Conservation (phyloP, 441 rosid genomes). For the Pelargonium citronellum region DNA sequence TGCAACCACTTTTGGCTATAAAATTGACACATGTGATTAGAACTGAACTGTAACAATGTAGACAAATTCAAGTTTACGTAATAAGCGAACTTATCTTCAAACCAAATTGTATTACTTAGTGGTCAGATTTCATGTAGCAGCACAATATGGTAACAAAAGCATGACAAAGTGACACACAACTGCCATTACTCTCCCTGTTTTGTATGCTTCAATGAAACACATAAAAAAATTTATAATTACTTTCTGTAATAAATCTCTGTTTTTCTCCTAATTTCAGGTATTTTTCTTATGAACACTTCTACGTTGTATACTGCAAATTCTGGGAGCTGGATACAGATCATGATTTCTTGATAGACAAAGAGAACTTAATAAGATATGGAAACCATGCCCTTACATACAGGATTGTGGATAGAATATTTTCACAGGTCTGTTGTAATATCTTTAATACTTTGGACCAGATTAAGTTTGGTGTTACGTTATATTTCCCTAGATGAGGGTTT, state of each 20-base stretch:
- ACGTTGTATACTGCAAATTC: slow-evolving; percentile 97
- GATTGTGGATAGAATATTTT: slow-evolving; percentile 93
- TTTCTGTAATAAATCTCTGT: not conserved
- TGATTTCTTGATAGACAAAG: slow-evolving; percentile 94
- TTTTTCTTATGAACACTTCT: slow-evolving; percentile 96
- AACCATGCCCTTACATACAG: slow-evolving; percentile 97
- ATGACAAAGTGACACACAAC: not conserved
- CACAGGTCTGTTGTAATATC: slow-evolving; percentile 66
- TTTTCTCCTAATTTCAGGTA: slow-evolving; percentile 38
- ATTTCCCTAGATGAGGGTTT: not conserved
- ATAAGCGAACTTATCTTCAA: not conserved
- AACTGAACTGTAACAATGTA: not conserved
- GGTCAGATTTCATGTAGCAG: too few species aligned
- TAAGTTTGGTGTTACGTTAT: not conserved
- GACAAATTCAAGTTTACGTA: not conserved
- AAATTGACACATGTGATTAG: not conserved
- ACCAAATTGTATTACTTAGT: not conserved
- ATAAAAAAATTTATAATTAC: too few species aligned
- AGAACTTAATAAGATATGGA: slow-evolving; percentile 95
- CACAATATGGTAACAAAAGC: not conserved
- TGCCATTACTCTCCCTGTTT: not conserved
- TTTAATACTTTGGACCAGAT: not conserved
- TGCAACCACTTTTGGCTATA: not conserved
- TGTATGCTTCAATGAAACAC: too few species aligned
- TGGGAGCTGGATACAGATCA: slow-evolving; percentile 99